Conservation (phyloP, 371 early-diverging fungal species). For the Lichtheimia hyalospora region DNA sequence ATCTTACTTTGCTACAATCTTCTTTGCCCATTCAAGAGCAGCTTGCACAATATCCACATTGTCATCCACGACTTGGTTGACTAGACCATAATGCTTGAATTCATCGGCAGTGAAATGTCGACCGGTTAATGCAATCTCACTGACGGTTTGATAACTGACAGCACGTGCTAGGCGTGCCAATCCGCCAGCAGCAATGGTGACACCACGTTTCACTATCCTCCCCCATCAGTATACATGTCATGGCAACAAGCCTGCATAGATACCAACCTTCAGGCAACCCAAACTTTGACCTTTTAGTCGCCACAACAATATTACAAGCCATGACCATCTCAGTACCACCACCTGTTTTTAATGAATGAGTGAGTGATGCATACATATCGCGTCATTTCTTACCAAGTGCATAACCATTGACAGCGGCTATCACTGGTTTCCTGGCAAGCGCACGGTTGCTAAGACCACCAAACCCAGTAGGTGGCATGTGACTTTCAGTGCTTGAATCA, state of each 20-base stretch:
- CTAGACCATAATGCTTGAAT: constrained; percentile 44
- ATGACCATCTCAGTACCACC: constrained; percentile 50
- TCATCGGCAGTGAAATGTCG: constrained; percentile 44
- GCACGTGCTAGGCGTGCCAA: constrained; percentile 41
- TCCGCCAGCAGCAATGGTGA: constrained; percentile 48
- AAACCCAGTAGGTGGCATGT: constrained; percentile 42
- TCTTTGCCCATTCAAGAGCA: constrained; percentile 36
- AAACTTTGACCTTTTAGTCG: constrained; percentile 43
- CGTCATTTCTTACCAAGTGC: constrained; percentile 25
- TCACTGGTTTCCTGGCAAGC: constrained; percentile 42
- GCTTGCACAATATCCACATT: constrained; percentile 33
- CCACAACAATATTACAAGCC: constrained; percentile 50
- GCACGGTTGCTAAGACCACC: constrained; percentile 47
- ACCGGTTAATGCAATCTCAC: constrained; percentile 48
- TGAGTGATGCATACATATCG: background rate
- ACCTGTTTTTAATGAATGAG: constrained; percentile 13
- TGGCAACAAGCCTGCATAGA: background rate
- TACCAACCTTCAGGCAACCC: constrained; percentile 43
- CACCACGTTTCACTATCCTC: constrained; percentile 39
- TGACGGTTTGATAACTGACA: constrained; percentile 45
- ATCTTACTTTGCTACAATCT: constrained; percentile 40
- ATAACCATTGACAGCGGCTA: constrained; percentile 54
- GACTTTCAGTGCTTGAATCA: background rate
- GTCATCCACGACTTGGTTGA: constrained; percentile 42
- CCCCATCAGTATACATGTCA: too few relatives aligned